Evolutionary conservation across 1,139 yeast genomes (phyloP), one percentile per base, ranked within the genome.

Genomic region (Suhomyces anneliseae): DNA sequence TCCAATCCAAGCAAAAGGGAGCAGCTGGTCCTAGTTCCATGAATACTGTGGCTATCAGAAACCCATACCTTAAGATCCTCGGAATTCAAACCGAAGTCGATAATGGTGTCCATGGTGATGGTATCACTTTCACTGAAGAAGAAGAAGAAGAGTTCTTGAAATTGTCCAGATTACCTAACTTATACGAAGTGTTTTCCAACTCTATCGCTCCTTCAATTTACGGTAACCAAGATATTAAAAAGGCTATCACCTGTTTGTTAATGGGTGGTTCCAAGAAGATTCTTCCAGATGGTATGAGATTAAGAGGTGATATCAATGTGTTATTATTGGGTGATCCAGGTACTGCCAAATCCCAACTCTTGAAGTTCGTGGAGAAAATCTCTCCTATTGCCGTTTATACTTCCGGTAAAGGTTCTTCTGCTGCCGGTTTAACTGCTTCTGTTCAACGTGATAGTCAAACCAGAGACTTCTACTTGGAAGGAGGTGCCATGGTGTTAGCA

Each of bases 401-500:
- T 1, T 90, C 98, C 0, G 99, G 99, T 74, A 93, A 93, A 64
- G 99, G 99, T 60, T 93, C 99, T 0, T 92, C 98, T 19, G 99
- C 99, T 2, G 99, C 98, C 6, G 99, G 99, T 82, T 79, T 93
- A 67, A 93, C 99, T 1, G 99, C 99, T 0, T 87, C 96, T 10
- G 98, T 93, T 27, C 99, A 93, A 69, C 79, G 98, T 64, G 98
- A 93, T 62, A 79, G 90, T 0, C 76, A 78, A 36, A 87, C 97
- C 0, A 77, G 97, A 54, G 99, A 93, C 59, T 93, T 93, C 64
- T 93, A 88, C 65, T 74, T 93, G 48, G 99, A 93, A 78, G 99
- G 99, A 52, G 99, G 99, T 69, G 99, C 99, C 9, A 90, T 93
- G 98, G 99, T 93, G 15, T 76, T 93, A 48, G 99, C 99, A 0